Conservation (phyloP, 345 rosid genomes). For the Eucalyptus curtisii region DNA sequence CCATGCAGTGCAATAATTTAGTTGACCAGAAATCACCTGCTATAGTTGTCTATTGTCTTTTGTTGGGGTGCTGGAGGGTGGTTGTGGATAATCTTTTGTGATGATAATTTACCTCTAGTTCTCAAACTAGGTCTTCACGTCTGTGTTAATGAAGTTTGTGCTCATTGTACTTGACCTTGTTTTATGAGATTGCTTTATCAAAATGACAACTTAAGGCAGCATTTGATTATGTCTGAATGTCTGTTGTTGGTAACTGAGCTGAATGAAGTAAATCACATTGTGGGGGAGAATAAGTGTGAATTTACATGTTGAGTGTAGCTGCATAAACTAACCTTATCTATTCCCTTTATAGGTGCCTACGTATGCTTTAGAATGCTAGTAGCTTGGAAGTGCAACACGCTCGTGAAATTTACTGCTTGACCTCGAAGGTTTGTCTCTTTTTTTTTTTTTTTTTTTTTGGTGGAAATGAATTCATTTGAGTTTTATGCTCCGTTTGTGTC, state of each 20-base stretch:
- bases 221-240: neutral
- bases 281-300: neutral
- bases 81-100: neutral
- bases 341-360: constrained; percentile 23
- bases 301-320: neutral
- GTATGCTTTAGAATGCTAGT: constrained; percentile 30
- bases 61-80: neutral
- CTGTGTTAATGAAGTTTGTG: neutral
- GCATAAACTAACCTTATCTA: neutral
- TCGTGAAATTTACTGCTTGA: neutral
- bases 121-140: neutral
- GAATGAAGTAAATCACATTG: neutral
- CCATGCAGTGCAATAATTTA: neutral
- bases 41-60: neutral
- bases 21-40: neutral
- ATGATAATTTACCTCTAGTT: neutral
- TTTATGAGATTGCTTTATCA: neutral
- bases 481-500: neutral
- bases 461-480: neutral
- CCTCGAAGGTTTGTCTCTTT: neutral
- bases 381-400: neutral
- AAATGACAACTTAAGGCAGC: neutral
- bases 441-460: neutral
- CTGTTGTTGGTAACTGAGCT: neutral
- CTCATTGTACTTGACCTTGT: neutral